phyloP scores from a whole-genome alignment of 2,329 filamentous ascomycete species.

The Metarhizium robertsii region DNA sequence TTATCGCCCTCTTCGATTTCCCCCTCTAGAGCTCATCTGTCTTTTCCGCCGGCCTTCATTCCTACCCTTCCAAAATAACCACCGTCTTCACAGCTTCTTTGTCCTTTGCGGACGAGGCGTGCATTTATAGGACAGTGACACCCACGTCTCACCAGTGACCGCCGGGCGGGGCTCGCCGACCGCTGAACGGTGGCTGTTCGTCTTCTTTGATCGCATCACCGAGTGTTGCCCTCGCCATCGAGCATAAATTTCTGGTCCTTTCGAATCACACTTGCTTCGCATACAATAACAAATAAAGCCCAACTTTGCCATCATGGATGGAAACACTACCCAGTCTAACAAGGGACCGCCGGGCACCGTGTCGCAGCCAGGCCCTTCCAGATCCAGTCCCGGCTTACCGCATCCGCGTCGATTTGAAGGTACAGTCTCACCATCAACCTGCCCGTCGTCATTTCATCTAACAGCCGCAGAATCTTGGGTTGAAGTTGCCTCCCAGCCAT shows the following conservation, averaged over 20 bases:
- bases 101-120: neutral
- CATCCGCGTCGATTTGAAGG: slow-evolving; percentile 27
- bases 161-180: slow-evolving; percentile 2
- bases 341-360: slow-evolving; percentile 14
- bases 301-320: slow-evolving; percentile 14
- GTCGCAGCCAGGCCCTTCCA: slow-evolving; percentile 15
- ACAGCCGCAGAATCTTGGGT: slow-evolving; percentile 77
- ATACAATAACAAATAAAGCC: neutral
- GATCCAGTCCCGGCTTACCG: slow-evolving; percentile 21
- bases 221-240: neutral
- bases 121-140: neutral
- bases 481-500: slow-evolving; percentile 85
- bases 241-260: neutral
- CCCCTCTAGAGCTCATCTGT: neutral
- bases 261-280: neutral
- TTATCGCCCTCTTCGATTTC: neutral
- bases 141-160: neutral
- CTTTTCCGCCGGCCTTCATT: neutral
- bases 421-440: slow-evolving; percentile 12
- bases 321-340: slow-evolving; percentile 14
- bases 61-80: neutral
- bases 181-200: neutral
- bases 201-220: slow-evolving; percentile 1
- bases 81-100: neutral
- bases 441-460: slow-evolving; percentile 5